These are phyloP conservation scores for Boletellus sp. DNA, from an alignment of 768 basidiomycete species.

Conservation along the genomic window DNA sequence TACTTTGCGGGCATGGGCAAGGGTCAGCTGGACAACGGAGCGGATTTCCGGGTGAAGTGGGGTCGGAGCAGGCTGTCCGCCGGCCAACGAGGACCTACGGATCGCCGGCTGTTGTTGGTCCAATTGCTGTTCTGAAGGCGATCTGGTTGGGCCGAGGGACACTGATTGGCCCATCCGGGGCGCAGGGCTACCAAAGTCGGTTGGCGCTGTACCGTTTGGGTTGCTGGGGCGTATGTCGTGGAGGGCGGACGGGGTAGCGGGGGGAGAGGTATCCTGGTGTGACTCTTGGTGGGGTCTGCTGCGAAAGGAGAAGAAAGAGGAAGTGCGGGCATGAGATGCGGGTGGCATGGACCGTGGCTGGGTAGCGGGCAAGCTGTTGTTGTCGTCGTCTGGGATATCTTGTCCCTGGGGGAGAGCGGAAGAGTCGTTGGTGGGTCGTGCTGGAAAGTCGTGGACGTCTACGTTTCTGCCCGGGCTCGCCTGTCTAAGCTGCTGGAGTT, in stretches of 20 bases:
- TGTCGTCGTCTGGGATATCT: conserved; percentile 18
- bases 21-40: conserved; percentile 69
- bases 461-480: conserved; percentile 27
- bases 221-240: conserved; percentile 17
- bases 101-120: conserved; percentile 21
- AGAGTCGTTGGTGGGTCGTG: conserved; percentile 23
- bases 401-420: conserved; percentile 9
- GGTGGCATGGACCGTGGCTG: conserved; percentile 29
- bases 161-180: conserved; percentile 33
- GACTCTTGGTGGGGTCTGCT: conserved; percentile 32
- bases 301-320: conserved; percentile 65
- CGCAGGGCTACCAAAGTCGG: conserved; percentile 23
- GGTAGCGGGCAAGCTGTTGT: conserved; percentile 14
- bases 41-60: conserved; percentile 79
- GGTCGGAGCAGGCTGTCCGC: conserved; percentile 24
- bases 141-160: conserved; percentile 28
- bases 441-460: conserved; percentile 34
- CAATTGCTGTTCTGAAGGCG: conserved; percentile 18
- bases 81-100: conserved; percentile 20
- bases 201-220: conserved; percentile 4
- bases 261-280: conserved; percentile 16
- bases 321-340: conserved; percentile 47
- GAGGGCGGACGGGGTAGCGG: conserved; percentile 9
- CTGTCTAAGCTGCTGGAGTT: conserved; percentile 33
- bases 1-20: conserved; percentile 78